Conservation (phyloP, 2,329 filamentous ascomycete genomes). For the Colletotrichum nymphaeae region DNA sequence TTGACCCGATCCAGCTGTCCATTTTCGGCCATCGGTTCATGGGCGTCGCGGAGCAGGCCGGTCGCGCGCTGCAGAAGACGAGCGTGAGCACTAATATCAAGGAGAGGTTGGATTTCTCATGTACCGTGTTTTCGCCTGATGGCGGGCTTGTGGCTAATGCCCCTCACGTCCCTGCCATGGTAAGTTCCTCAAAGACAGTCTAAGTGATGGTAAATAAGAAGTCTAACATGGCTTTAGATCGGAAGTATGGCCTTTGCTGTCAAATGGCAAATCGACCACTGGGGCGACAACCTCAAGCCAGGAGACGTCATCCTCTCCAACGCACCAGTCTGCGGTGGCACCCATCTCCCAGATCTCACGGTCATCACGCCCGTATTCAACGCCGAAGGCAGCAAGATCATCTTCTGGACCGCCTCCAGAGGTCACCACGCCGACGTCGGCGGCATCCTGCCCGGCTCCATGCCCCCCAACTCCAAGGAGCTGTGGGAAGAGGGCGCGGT, state of each 20-base stretch:
- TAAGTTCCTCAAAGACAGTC: not conserved
- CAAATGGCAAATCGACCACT: slow-evolving; percentile 70
- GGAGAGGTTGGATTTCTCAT: slow-evolving; percentile 84
- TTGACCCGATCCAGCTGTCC: slow-evolving; percentile 79
- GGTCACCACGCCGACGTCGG: slow-evolving; percentile 84
- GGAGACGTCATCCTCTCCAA: slow-evolving; percentile 52
- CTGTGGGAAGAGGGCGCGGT: slow-evolving; percentile 74
- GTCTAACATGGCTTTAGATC: slow-evolving; percentile 48
- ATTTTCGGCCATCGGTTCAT: slow-evolving; percentile 87
- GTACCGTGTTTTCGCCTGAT: slow-evolving; percentile 80
- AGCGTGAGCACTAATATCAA: slow-evolving; percentile 84
- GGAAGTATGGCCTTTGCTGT: slow-evolving; percentile 86
- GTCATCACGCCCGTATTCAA: slow-evolving; percentile 50
- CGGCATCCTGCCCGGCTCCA: slow-evolving; percentile 83
- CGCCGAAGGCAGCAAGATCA: slow-evolving; percentile 51
- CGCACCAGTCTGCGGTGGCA: slow-evolving; percentile 47
- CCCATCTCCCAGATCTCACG: slow-evolving; percentile 52
- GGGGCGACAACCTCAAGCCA: slow-evolving; percentile 58
- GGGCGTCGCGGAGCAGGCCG: slow-evolving; percentile 88
- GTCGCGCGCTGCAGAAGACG: slow-evolving; percentile 81
- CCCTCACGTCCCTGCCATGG: slow-evolving; percentile 80
- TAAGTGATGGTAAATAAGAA: not conserved
- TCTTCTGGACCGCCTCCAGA: slow-evolving; percentile 70
- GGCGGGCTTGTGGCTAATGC: slow-evolving; percentile 81
- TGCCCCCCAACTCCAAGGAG: slow-evolving; percentile 80